phyloP scores from a whole-genome alignment of 1,284 basidiomycete genomes.

The Coniophora puteana region DNA sequence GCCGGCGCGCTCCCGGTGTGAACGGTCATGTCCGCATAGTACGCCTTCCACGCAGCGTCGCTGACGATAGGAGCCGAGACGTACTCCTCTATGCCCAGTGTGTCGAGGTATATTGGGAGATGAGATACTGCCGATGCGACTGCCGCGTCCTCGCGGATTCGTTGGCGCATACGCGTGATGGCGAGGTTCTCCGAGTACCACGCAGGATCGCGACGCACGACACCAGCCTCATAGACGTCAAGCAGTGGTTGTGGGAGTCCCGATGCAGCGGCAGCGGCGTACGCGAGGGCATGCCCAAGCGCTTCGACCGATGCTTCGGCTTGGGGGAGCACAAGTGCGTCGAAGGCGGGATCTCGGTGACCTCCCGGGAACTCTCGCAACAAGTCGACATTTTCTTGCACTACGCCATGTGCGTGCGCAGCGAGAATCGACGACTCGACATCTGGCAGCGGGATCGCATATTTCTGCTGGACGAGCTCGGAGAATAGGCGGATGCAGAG shows the following conservation, averaged over 20 bases:
- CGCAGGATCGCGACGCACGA: slow-evolving; percentile 44
- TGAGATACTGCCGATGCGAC: slow-evolving; percentile 39
- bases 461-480: slow-evolving; percentile 44
- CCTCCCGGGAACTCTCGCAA: slow-evolving; percentile 30
- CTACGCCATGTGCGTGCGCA: slow-evolving; percentile 37
- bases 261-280: slow-evolving; percentile 40
- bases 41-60: slow-evolving; percentile 45
- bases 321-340: slow-evolving; percentile 46
- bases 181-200: slow-evolving; percentile 50
- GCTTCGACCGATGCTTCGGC: slow-evolving; percentile 43
- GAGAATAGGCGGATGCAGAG: slow-evolving; percentile 52
- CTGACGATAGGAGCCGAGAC: slow-evolving; percentile 49
- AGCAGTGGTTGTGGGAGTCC: slow-evolving; percentile 42
- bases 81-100: slow-evolving; percentile 42
- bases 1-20: slow-evolving; percentile 38
- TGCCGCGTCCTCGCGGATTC: slow-evolving; percentile 40
- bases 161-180: slow-evolving; percentile 38
- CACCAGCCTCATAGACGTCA: slow-evolving; percentile 48
- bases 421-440: slow-evolving; percentile 41
- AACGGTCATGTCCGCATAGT: slow-evolving; percentile 33
- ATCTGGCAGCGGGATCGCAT: slow-evolving; percentile 38
- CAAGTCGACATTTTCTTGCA: slow-evolving; percentile 40
- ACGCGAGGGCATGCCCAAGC: slow-evolving; percentile 49
- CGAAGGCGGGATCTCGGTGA: slow-evolving; percentile 44
- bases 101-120: slow-evolving; percentile 35